Conservation (phyloP, 1,284 basidiomycete species). For the Rhodofomes roseus region DNA sequence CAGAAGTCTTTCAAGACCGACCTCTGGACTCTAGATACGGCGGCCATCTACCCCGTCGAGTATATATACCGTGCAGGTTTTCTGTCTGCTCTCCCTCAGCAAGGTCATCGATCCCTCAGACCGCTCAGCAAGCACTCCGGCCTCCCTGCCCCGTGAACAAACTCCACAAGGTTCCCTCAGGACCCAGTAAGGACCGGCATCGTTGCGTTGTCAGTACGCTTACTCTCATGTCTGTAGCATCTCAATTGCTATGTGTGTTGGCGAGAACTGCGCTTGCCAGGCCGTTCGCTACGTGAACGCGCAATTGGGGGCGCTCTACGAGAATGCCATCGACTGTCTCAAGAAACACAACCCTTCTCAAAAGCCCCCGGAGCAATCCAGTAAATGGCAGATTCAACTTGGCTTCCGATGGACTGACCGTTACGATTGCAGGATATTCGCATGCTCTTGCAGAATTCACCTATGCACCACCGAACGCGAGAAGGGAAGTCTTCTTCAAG, state of each 20-base stretch:
- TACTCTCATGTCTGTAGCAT: not conserved
- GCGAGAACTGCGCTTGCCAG: slow-evolving; percentile 27
- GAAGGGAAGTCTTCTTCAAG: slow-evolving; percentile 17
- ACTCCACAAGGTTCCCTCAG: too few species aligned
- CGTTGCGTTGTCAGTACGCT: too few species aligned
- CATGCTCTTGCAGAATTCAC: slow-evolving; percentile 22
- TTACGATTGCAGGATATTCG: slow-evolving; percentile 11
- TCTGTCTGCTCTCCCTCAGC: too few species aligned
- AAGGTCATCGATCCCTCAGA: too few species aligned
- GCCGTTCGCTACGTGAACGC: slow-evolving; percentile 30
- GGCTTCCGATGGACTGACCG: too few species aligned
- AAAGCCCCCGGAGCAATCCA: slow-evolving; percentile 11
- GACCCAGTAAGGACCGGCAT: too few species aligned
- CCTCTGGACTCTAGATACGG: too few species aligned
- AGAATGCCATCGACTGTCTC: slow-evolving; percentile 24
- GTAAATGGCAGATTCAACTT: slow-evolving; percentile 4
- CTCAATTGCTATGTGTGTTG: slow-evolving; percentile 25
- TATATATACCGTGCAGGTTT: too few species aligned
- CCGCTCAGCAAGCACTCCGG: too few species aligned
- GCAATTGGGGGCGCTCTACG: slow-evolving; percentile 25
- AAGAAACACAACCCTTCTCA: slow-evolving; percentile 15
- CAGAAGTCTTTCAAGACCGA: too few species aligned
- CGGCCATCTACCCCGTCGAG: too few species aligned
- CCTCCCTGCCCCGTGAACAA: too few species aligned
- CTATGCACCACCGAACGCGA: slow-evolving; percentile 10